phyloP scores from a whole-genome alignment of 2,329 filamentous ascomycete genomes.

The Aspergillus texensis region DNA sequence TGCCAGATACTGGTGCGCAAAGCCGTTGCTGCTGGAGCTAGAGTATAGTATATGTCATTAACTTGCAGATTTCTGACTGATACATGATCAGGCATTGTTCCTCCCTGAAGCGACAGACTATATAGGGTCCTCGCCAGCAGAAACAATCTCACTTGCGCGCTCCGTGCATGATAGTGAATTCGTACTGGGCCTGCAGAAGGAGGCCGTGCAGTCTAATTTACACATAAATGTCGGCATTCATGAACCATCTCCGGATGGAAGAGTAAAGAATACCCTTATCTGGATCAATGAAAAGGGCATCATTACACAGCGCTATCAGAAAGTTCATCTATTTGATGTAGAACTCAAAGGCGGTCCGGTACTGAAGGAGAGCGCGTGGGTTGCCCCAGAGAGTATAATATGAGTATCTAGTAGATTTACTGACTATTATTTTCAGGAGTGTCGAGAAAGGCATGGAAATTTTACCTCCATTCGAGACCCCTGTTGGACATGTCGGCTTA shows the following conservation, averaged over 20 bases:
- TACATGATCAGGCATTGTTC: constrained; percentile 68
- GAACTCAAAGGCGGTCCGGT: constrained; percentile 59
- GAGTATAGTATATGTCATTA: constrained; percentile 53
- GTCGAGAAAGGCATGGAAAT: constrained; percentile 70
- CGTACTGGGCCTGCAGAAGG: constrained; percentile 71
- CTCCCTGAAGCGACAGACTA: constrained; percentile 92
- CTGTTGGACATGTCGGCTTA: constrained; percentile 74
- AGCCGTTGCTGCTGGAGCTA: constrained; percentile 75
- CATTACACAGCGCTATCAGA: constrained; percentile 73
- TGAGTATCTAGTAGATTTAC: background rate
- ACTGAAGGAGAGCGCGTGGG: constrained; percentile 62
- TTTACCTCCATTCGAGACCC: constrained; percentile 69
- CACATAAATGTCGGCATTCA: constrained; percentile 88
- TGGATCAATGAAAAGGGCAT: constrained; percentile 66
- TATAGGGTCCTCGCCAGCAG: constrained; percentile 69
- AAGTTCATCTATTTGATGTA: constrained; percentile 86
- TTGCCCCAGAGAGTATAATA: background rate
- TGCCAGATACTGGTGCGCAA: constrained; percentile 72
- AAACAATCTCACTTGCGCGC: constrained; percentile 71
- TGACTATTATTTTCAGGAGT: constrained; percentile 40
- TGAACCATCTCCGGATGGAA: constrained; percentile 61
- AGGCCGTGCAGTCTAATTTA: constrained; percentile 65
- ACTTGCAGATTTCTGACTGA: constrained; percentile 7
- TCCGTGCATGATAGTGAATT: constrained; percentile 70
- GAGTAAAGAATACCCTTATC: constrained; percentile 65